Evolutionary conservation across 139 green algal genomes (phyloP).

Genomic region (Coelastrella sp.): DNA sequence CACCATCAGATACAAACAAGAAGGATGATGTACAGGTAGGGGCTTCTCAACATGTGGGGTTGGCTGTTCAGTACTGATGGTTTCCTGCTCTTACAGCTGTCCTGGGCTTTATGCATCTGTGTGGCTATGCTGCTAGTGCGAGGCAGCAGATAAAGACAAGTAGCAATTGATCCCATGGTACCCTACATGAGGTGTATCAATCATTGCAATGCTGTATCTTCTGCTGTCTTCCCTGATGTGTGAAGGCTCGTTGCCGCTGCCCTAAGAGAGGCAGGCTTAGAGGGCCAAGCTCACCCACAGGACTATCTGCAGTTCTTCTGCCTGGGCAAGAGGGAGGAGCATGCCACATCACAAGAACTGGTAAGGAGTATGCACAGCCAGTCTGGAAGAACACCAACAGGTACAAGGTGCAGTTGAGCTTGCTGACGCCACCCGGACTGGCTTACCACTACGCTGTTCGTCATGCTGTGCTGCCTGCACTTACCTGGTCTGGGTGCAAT

Average conservation of each 20-base stretch:
- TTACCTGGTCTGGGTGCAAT: too few species aligned
- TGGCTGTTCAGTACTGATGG: not conserved
- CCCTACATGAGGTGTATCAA: too few species aligned
- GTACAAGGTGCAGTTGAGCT: too few species aligned
- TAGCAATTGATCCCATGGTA: too few species aligned
- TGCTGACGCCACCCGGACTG: too few species aligned
- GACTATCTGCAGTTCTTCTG: constrained; percentile 82
- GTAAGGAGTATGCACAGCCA: not conserved
- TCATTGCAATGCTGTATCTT: not conserved
- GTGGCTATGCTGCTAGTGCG: too few species aligned
- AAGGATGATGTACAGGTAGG: constrained; percentile 69
- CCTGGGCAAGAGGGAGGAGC: constrained; percentile 60
- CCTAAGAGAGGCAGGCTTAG: constrained; percentile 3
- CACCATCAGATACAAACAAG: constrained; percentile 67
- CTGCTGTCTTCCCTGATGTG: not conserved
- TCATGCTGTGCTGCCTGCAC: too few species aligned
- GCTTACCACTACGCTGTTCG: too few species aligned
- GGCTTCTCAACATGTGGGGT: not conserved
- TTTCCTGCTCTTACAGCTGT: not conserved
- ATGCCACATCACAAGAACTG: not conserved
- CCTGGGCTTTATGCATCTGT: not conserved
- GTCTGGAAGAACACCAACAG: too few species aligned
- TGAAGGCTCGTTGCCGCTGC: constrained; percentile 47
- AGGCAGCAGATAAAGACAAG: too few species aligned
- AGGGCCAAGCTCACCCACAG: constrained; percentile 44